A percentile compares a stretch with the other conserved stretches of the same genome.
Conservation (phyloP, 2,329 filamentous ascomycete species). For the Sclerotinia subarctica region DNA sequence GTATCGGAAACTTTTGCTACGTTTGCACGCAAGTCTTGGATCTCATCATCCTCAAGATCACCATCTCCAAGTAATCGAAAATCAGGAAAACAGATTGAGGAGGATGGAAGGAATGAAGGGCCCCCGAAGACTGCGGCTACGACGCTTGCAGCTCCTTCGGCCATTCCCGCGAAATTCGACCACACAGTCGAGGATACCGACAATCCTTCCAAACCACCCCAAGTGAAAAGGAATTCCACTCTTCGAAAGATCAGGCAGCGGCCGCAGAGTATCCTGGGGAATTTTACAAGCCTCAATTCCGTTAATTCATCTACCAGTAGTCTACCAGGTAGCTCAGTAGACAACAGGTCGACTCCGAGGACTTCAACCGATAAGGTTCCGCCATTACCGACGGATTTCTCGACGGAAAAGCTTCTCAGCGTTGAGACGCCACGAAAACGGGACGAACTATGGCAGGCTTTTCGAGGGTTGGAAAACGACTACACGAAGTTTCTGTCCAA, state of each 20-base stretch:
- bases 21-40: slow-evolving; percentile 51
- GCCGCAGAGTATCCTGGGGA: slow-evolving; percentile 36
- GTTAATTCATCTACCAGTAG: slow-evolving; percentile 39
- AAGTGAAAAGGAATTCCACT: slow-evolving; percentile 24
- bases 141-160: slow-evolving; percentile 25
- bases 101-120: slow-evolving; percentile 24
- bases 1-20: slow-evolving; percentile 50
- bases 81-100: slow-evolving; percentile 26
- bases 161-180: slow-evolving; percentile 29
- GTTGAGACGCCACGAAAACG: slow-evolving; percentile 50
- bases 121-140: slow-evolving; percentile 27
- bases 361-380: slow-evolving; percentile 47
- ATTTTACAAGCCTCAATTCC: slow-evolving; percentile 33
- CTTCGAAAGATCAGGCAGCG: slow-evolving; percentile 34
- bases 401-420: slow-evolving; percentile 39
- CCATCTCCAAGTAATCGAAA: slow-evolving; percentile 43
- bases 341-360: slow-evolving; percentile 44
- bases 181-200: slow-evolving; percentile 26
- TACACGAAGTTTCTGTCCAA: slow-evolving; percentile 68
- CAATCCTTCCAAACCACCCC: slow-evolving; percentile 26
- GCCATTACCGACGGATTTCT: slow-evolving; percentile 43
- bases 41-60: slow-evolving; percentile 44
- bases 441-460: slow-evolving; percentile 67
- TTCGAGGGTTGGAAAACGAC: slow-evolving; percentile 65
- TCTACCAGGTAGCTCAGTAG: slow-evolving; percentile 45